Conservation (phyloP, 495 filamentous ascomycete genomes). For the Xylaria bambusicola region DNA sequence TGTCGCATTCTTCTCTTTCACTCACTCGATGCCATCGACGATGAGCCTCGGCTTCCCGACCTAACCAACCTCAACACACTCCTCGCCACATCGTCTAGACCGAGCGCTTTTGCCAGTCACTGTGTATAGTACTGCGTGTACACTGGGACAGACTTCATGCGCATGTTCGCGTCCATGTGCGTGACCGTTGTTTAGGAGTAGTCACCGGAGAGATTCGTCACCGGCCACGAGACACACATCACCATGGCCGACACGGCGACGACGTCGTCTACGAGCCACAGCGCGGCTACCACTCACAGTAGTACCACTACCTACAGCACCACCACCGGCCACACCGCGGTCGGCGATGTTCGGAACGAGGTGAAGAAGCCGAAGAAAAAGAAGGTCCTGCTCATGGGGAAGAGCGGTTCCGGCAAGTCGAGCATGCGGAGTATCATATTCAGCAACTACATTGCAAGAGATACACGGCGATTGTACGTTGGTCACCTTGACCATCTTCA, state of each 20-base stretch:
- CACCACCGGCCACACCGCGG: not conserved
- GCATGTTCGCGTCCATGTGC: too few relatives aligned
- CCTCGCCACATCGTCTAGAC: not conserved
- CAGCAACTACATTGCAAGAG: constrained; percentile 95
- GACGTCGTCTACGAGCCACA: constrained; percentile 20
- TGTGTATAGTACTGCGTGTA: too few relatives aligned
- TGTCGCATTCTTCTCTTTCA: not conserved
- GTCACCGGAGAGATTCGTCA: not conserved
- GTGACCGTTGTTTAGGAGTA: not conserved
- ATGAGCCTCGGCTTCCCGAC: constrained; percentile 7
- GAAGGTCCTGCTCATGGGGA: constrained; percentile 73
- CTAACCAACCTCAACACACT: not conserved
- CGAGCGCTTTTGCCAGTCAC: not conserved
- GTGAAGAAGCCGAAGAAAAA: constrained; percentile 63
- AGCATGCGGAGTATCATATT: constrained; percentile 99
- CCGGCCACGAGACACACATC: not conserved
- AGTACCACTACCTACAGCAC: too few relatives aligned
- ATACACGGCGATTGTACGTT: constrained; percentile 77
- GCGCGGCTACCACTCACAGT: constrained; percentile 1
- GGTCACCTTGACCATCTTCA: not conserved
- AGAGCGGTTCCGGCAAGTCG: constrained; percentile 98
- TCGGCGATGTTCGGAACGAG: constrained; percentile 36
- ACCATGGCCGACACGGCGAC: constrained; percentile 26
- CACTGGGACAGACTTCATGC: too few relatives aligned
- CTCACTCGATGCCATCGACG: not conserved